Evolutionary conservation across 257 asterid genomes (phyloP), one percentile per base, ranked within the genome.

Genomic region (Catharanthus roseus): DNA sequence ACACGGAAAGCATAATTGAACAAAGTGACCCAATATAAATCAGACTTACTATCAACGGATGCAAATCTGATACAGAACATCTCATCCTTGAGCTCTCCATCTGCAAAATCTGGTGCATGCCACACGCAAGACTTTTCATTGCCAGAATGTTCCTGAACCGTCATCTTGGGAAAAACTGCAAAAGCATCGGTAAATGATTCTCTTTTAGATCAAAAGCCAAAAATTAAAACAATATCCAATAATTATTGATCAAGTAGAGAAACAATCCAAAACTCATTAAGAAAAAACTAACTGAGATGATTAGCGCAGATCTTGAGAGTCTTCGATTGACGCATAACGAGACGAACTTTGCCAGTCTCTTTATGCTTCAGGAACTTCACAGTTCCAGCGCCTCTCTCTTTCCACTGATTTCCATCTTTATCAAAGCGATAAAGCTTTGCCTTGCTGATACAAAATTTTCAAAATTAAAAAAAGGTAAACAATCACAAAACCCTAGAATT

Each of bases 271-370:
- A 75, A 34, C 16, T 10, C n/a, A 51, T 6, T 5, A 33, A 31
- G 4, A 0, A 11, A 44, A 68, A 58, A 67, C 85, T 51, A 19
- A 84, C 88, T 79, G 19, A 84, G 79, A 76, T 84, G 88, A 74
- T 84, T 84, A 34, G 85, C 88, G 29, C 88, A 84, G 82, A 84
- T 84, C 88, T 84, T 84, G 62, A 84, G 85, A 23, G 86, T 84
- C 82, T 81, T 81, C 0, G 88, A 75, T 67, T 81, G 85, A 23
- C 88, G 85, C 88, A 84, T 84, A 61, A 84, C 78, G 11, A 84
- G 88, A 4, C 88, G 82, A 69, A 84, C 81, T 81, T 81, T 84
- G 44, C 86, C 84, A 31, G 79, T 76, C 8, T 67, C 81, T 64
- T 78, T 81, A 51, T 84, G 88, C 78, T 81, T 78, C 73, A 84